Evolutionary conservation across 768 basidiomycete genomes (phyloP).

Genomic region (Xerocomus potaroensis): DNA sequence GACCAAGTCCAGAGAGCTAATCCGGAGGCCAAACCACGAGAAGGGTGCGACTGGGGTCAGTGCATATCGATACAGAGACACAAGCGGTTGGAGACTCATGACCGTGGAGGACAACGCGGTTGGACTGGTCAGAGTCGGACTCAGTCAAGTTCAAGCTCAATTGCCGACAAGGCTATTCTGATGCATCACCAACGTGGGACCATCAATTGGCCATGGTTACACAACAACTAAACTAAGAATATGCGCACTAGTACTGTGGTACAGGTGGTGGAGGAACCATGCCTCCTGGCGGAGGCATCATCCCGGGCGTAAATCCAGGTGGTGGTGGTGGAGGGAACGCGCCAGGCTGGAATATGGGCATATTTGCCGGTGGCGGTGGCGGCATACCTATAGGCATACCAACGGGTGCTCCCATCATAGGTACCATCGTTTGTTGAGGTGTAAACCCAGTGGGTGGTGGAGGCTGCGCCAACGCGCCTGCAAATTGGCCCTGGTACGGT

Average conservation of each 20-base stretch:
- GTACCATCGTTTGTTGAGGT: slow-evolving; percentile 62
- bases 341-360: slow-evolving; percentile 44
- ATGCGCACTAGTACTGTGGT: slow-evolving; percentile 27
- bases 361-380: slow-evolving; percentile 31
- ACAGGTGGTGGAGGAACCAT: slow-evolving; percentile 43
- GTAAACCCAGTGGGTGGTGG: slow-evolving; percentile 80
- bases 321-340: slow-evolving; percentile 61
- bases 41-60: slow-evolving; percentile 62
- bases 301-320: slow-evolving; percentile 58
- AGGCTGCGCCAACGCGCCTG: slow-evolving; percentile 78
- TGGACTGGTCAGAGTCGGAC: no score
- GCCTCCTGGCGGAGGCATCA: slow-evolving; percentile 31
- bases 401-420: slow-evolving; percentile 33
- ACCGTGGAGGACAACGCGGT: not conserved
- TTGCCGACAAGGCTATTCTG: slow-evolving; percentile 3
- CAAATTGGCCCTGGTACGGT: slow-evolving; percentile 90
- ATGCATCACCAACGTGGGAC: not conserved
- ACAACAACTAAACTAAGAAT: slow-evolving; percentile 7
- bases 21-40: slow-evolving; percentile 56
- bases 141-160: no score
- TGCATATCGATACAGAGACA: slow-evolving; percentile 48
- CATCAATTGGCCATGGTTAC: slow-evolving; percentile 1
- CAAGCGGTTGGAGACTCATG: slow-evolving; percentile 39
- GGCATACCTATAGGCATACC: slow-evolving; percentile 35
- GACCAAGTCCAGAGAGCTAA: slow-evolving; percentile 63